A percentile compares a stretch with the other conserved stretches of the same genome.
Evolutionary conservation across 2,329 filamentous ascomycete species (phyloP).

Genomic region (Colletotrichum sp.): DNA sequence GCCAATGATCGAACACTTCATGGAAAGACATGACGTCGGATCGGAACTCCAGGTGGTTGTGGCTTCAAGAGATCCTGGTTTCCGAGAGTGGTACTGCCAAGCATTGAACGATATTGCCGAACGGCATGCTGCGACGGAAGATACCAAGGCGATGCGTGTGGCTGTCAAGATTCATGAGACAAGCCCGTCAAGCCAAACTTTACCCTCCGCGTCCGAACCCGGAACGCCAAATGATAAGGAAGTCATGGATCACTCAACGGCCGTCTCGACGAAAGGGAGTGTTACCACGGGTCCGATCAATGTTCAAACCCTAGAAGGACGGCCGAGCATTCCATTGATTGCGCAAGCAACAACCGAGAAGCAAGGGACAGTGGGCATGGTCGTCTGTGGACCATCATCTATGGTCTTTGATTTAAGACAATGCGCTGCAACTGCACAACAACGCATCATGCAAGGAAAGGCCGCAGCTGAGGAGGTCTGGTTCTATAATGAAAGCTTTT

Average conservation of each 20-base stretch:
- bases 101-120: background rate
- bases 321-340: conserved; percentile 19
- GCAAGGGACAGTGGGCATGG: conserved; percentile 22
- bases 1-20: conserved; percentile 48
- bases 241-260: background rate
- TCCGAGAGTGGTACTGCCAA: conserved; percentile 12
- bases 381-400: conserved; percentile 27
- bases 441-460: background rate
- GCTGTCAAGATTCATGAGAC: background rate
- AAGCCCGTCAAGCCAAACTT: background rate
- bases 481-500: conserved; percentile 29
- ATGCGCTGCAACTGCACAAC: conserved; percentile 25
- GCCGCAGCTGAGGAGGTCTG: conserved; percentile 24
- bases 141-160: background rate
- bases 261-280: background rate
- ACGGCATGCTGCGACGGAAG: background rate
- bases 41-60: conserved; percentile 10
- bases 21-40: conserved; percentile 9
- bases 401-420: conserved; percentile 26
- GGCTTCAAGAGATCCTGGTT: background rate
- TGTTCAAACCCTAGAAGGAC: background rate
- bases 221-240: background rate
- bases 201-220: background rate
- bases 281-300: background rate
- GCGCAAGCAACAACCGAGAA: background rate